A percentile compares a stretch with the other conserved stretches of the same genome.
Conservation (phyloP, 1,284 basidiomycete genomes). For the Ceratobasidium sp. region DNA sequence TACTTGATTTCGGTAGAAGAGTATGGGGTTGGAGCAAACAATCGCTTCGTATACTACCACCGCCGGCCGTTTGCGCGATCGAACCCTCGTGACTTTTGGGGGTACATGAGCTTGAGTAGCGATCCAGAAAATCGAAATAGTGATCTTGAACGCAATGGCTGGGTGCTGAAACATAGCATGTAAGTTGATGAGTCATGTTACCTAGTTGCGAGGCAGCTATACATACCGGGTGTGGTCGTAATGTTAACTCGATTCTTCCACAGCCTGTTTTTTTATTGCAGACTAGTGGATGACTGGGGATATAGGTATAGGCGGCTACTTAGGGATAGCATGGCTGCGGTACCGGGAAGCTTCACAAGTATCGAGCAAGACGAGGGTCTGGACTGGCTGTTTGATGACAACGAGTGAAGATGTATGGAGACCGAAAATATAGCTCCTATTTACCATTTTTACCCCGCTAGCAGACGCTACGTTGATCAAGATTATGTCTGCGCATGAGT, state of each 20-base stretch:
- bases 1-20: no score
- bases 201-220: no score
- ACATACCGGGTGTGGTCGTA: no score
- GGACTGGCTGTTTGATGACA: no score
- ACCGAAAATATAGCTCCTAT: no score
- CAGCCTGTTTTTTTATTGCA: background rate
- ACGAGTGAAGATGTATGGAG: no score
- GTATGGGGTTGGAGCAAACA: no score
- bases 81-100: background rate
- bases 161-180: background rate
- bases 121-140: background rate
- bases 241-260: no score
- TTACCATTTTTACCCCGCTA: no score
- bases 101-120: background rate
- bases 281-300: background rate
- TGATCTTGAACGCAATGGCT: background rate
- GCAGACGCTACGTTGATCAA: no score
- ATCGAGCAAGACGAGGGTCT: no score
- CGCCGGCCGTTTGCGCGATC: background rate
- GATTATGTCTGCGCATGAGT: no score
- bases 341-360: background rate
- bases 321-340: background rate
- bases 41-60: background rate
- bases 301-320: background rate
- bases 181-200: background rate